A percentile compares a stretch with the other conserved stretches of the same genome.
phyloP scores from a whole-genome alignment of 2,329 filamentous ascomycete genomes.

The Ascochyta viciae-villosae region DNA sequence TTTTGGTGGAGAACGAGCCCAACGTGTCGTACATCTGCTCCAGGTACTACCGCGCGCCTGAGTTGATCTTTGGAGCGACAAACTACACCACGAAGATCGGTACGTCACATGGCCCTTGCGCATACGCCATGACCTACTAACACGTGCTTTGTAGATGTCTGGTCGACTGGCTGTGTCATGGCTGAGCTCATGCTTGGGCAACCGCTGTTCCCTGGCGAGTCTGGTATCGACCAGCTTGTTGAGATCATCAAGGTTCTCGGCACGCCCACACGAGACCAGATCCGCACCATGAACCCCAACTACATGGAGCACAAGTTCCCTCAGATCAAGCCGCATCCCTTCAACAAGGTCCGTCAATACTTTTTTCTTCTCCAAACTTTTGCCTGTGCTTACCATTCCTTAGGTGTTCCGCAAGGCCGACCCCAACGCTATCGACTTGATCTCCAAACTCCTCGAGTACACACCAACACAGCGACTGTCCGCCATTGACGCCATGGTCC shows the following conservation, averaged over 20 bases:
- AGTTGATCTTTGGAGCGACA: constrained; percentile 97
- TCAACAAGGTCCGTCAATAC: constrained; percentile 76
- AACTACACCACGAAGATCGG: constrained; percentile 99
- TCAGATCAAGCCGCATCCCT: constrained; percentile 98
- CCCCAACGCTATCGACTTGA: constrained; percentile 89
- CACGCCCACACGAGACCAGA: constrained; percentile 95
- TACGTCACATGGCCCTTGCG: constrained; percentile 58
- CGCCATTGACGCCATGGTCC: constrained; percentile 95
- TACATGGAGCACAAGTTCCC: constrained; percentile 99
- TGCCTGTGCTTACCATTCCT: constrained; percentile 9
- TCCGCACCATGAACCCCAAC: constrained; percentile 99
- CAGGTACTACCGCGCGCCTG: constrained; percentile 95
- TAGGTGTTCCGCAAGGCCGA: constrained; percentile 96
- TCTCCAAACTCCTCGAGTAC: constrained; percentile 92
- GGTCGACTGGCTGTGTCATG: constrained; percentile 99
- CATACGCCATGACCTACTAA: constrained; percentile 26
- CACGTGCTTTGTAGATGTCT: constrained; percentile 73
- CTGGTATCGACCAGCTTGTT: constrained; percentile 96
- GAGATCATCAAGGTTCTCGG: constrained; percentile 99
- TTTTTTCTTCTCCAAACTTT: not conserved
- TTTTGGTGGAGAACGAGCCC: constrained; percentile 96
- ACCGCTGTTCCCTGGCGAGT: constrained; percentile 96
- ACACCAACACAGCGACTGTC: constrained; percentile 94
- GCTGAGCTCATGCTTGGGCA: constrained; percentile 98
- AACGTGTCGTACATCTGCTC: constrained; percentile 99